Conservation (phyloP, 257 asterid species). For the Knoxia roxburghii region DNA sequence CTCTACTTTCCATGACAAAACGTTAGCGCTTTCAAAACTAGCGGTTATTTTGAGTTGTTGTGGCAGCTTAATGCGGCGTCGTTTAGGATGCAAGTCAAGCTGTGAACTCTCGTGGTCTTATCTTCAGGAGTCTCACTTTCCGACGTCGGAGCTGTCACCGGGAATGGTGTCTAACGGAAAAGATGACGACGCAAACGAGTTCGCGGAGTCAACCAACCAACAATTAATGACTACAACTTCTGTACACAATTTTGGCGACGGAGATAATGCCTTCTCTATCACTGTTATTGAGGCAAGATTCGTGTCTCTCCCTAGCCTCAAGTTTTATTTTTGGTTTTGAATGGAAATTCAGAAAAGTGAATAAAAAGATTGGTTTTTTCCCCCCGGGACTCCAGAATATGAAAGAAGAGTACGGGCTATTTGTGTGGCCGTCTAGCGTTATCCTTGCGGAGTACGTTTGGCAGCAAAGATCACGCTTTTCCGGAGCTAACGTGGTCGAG, state of each 20-base stretch:
- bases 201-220: conserved; percentile 19
- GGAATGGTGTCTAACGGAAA: conserved; percentile 17
- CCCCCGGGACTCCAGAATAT: conserved; percentile 42
- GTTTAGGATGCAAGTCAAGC: background rate
- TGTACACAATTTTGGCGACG: conserved; percentile 47
- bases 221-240: conserved; percentile 55
- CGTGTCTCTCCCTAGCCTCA: conserved; percentile 1
- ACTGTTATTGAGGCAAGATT: conserved; percentile 55
- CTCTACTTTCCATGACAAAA: background rate
- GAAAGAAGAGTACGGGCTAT: conserved; percentile 93
- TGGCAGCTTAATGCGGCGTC: background rate
- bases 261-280: conserved; percentile 49
- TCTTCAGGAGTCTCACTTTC: background rate
- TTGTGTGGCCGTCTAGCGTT: conserved; percentile 89
- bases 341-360: background rate
- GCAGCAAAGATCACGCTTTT: conserved; percentile 74
- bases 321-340: conserved; percentile 3
- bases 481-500: conserved; percentile 70
- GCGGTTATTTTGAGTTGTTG: background rate
- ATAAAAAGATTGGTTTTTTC: conserved; percentile 2
- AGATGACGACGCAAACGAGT: conserved; percentile 14
- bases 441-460: conserved; percentile 91
- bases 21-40: background rate
- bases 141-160: conserved; percentile 8
- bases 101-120: background rate